These are phyloP conservation scores for Aureobasidium uvarum DNA, from an alignment of 2,329 filamentous ascomycete species.

Conservation along the genomic window DNA sequence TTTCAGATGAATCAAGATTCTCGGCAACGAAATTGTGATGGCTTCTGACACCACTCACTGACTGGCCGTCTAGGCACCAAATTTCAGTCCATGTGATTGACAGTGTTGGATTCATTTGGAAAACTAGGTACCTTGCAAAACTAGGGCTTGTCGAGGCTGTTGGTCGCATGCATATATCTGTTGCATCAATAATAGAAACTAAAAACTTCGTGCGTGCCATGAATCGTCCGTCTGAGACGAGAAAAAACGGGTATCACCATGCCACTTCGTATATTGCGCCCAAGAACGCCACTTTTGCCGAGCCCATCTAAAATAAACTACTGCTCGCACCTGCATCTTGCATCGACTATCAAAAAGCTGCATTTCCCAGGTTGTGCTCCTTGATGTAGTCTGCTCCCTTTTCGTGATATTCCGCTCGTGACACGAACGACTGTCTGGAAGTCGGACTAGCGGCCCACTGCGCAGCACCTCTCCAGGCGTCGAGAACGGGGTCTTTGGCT, in stretches of 20 bases:
- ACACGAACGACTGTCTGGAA: slow-evolving; percentile 63
- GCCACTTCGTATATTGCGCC: slow-evolving; percentile 13
- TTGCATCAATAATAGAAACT: slow-evolving; percentile 16
- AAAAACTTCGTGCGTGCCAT: slow-evolving; percentile 11
- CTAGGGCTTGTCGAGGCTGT: slow-evolving; percentile 7
- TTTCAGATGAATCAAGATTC: slow-evolving; percentile 17
- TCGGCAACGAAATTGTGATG: slow-evolving; percentile 26
- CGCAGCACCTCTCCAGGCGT: slow-evolving; percentile 93
- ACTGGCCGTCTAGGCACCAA: slow-evolving; percentile 7
- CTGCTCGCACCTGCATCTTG: slow-evolving; percentile 22
- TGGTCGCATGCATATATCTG: slow-evolving; percentile 21
- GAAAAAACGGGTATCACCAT: slow-evolving; percentile 27
- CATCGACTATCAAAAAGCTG: slow-evolving; percentile 31
- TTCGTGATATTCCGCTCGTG: slow-evolving; percentile 80
- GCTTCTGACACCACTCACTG: slow-evolving; percentile 9
- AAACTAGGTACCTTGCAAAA: background rate
- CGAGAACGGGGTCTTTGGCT: slow-evolving; percentile 73
- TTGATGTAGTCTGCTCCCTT: slow-evolving; percentile 94
- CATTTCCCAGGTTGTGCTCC: slow-evolving; percentile 50
- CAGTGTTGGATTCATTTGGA: background rate
- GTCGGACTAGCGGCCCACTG: slow-evolving; percentile 69
- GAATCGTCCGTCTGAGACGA: slow-evolving; percentile 21
- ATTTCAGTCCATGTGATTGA: background rate
- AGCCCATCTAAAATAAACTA: slow-evolving; percentile 17
- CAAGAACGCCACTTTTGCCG: slow-evolving; percentile 18